These are phyloP conservation scores for Russula olivacea DNA, from an alignment of 768 basidiomycete species.

Conservation along the genomic window DNA sequence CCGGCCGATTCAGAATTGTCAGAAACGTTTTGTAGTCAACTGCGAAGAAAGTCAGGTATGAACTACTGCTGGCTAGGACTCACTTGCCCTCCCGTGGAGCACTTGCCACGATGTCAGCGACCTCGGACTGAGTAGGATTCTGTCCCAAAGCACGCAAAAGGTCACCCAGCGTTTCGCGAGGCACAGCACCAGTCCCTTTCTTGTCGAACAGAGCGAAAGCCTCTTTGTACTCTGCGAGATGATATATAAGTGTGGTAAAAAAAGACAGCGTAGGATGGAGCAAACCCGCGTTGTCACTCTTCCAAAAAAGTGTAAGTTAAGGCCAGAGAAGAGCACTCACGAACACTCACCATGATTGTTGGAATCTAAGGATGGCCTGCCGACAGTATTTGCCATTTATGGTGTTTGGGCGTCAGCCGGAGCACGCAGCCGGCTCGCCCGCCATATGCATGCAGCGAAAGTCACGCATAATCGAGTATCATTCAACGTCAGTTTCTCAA, in stretches of 20 bases:
- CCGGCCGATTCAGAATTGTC: slow-evolving; percentile 85
- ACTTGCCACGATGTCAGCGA: slow-evolving; percentile 65
- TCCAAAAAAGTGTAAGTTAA: not conserved
- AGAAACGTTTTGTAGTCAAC: slow-evolving; percentile 94
- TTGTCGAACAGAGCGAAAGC: slow-evolving; percentile 99
- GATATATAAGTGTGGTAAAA: not conserved
- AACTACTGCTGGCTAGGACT: not conserved
- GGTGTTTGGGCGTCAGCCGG: not conserved
- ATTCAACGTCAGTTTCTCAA: not conserved
- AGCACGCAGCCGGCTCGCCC: not conserved
- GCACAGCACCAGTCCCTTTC: slow-evolving; percentile 85
- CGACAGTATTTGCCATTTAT: not conserved
- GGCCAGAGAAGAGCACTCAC: not conserved
- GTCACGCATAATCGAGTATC: not conserved
- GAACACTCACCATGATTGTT: slow-evolving; percentile 16
- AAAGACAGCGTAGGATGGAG: not conserved
- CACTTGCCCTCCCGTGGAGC: slow-evolving; percentile 73
- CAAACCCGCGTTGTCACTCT: slow-evolving; percentile 52
- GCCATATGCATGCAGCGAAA: not conserved
- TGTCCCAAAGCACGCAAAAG: slow-evolving; percentile 91
- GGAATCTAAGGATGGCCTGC: not conserved
- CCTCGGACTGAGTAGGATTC: slow-evolving; percentile 99
- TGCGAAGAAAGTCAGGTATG: slow-evolving; percentile 29
- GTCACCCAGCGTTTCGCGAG: slow-evolving; percentile 84
- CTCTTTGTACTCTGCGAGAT: slow-evolving; percentile 77